A percentile compares a stretch with the other conserved stretches of the same genome.
Conservation (phyloP, 495 filamentous ascomycete species). For the Sordaria brevicollis region DNA sequence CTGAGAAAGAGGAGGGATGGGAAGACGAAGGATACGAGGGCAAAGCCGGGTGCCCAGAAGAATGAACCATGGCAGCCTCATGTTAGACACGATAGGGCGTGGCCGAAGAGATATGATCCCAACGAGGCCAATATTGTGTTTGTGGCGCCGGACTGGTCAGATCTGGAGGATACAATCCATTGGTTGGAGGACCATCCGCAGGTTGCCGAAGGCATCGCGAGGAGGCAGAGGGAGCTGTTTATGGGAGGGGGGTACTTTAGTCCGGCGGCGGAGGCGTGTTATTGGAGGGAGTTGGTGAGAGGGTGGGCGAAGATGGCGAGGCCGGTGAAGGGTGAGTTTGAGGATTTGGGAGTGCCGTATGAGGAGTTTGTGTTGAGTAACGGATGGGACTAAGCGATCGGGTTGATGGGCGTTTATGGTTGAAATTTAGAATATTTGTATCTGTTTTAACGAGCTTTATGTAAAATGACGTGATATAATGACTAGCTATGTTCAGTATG, state of each 20-base stretch:
- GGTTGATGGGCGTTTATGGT: background rate
- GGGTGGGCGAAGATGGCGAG: slow-evolving; percentile 35
- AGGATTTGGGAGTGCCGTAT: slow-evolving; percentile 25
- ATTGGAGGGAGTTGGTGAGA: slow-evolving; percentile 41
- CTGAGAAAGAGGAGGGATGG: background rate
- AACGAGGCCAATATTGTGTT: slow-evolving; percentile 42
- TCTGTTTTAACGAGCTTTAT: too few species aligned
- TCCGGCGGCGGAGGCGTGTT: slow-evolving; percentile 41
- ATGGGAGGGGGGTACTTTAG: slow-evolving; percentile 36
- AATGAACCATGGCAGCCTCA: slow-evolving; percentile 9
- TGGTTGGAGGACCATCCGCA: slow-evolving; percentile 34
- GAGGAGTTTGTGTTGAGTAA: slow-evolving; percentile 31
- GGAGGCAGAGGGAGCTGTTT: slow-evolving; percentile 35
- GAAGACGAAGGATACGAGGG: background rate
- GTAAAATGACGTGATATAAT: too few species aligned
- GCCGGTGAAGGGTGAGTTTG: slow-evolving; percentile 22
- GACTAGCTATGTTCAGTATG: background rate
- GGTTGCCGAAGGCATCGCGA: slow-evolving; percentile 38
- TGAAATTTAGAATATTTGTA: background rate
- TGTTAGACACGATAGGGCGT: slow-evolving; percentile 15
- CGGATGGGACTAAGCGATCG: slow-evolving; percentile 1
- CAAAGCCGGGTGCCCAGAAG: background rate
- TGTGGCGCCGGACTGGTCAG: slow-evolving; percentile 41
- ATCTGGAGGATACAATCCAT: slow-evolving; percentile 32
- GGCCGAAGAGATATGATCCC: slow-evolving; percentile 27